These are phyloP conservation scores for Neonectria faginata DNA, from an alignment of 2,329 filamentous ascomycete species.

Conservation along the genomic window DNA sequence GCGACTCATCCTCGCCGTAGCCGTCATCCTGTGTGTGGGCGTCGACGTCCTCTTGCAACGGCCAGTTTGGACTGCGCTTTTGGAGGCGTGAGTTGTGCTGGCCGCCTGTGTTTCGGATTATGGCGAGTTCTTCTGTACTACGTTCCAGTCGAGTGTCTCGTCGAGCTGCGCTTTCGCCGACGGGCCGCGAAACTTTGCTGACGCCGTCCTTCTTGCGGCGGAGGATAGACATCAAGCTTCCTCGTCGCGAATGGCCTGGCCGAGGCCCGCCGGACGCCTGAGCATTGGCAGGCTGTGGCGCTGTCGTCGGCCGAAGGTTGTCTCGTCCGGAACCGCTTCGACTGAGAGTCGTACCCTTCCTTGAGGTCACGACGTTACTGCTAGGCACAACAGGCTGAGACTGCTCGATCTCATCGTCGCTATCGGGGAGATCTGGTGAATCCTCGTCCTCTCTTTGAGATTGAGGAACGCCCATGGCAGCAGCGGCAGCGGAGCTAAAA, in stretches of 20 bases:
- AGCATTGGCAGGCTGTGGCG: conserved; percentile 35
- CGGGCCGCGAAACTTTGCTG: conserved; percentile 66
- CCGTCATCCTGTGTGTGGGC: conserved; percentile 47
- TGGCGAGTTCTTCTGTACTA: conserved; percentile 63
- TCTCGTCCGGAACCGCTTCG: conserved; percentile 58
- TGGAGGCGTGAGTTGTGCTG: conserved; percentile 41
- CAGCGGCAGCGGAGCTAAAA: conserved; percentile 51
- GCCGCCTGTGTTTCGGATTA: conserved; percentile 53
- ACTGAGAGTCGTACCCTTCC: conserved; percentile 48
- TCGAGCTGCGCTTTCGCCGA: conserved; percentile 68
- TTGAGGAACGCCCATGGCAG: conserved; percentile 50
- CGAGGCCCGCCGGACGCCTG: conserved; percentile 36
- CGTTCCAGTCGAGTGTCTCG: conserved; percentile 73
- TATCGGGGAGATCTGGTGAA: conserved; percentile 71
- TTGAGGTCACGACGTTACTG: conserved; percentile 21
- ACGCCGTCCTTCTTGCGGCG: conserved; percentile 68
- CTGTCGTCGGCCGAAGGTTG: conserved; percentile 42
- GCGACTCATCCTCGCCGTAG: conserved; percentile 41
- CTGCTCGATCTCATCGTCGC: conserved; percentile 60
- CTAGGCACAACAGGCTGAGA: conserved; percentile 27
- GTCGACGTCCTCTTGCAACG: conserved; percentile 49
- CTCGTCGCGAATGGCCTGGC: conserved; percentile 54
- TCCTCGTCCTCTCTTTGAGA: conserved; percentile 61
- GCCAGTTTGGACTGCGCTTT: conserved; percentile 50
- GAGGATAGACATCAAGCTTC: conserved; percentile 69